Conservation (phyloP, 2,329 filamentous ascomycete genomes). For the Fusarium phyllophilum region DNA sequence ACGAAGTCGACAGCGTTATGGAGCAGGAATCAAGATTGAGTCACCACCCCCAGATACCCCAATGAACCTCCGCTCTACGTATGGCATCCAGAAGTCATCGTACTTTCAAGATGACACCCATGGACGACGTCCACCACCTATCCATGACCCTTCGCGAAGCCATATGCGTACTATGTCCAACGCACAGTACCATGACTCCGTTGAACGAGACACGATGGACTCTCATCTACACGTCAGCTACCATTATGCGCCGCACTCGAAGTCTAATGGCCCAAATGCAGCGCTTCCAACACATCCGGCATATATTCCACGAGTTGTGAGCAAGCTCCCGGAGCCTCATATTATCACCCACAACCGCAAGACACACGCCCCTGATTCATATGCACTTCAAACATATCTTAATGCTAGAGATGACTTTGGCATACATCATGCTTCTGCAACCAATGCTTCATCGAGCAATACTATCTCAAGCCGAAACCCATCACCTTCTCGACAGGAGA, state of each 20-base stretch:
- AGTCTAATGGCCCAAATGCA: not conserved
- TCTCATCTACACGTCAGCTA: not conserved
- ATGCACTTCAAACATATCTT: slow-evolving; percentile 50
- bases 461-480: slow-evolving; percentile 6
- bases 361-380: slow-evolving; percentile 46
- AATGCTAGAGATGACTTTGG: slow-evolving; percentile 31
- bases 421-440: not conserved
- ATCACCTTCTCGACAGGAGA: slow-evolving; percentile 7
- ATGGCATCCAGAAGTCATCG: slow-evolving; percentile 24
- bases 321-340: not conserved
- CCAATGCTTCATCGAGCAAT: slow-evolving; percentile 23
- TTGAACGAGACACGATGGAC: not conserved
- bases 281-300: slow-evolving; percentile 26
- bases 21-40: slow-evolving; percentile 22
- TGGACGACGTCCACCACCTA: not conserved
- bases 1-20: slow-evolving; percentile 22
- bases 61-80: slow-evolving; percentile 7
- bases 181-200: slow-evolving; percentile 10
- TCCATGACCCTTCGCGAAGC: not conserved
- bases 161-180: slow-evolving; percentile 10
- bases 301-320: slow-evolving; percentile 25
- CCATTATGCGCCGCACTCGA: slow-evolving; percentile 23
- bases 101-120: not conserved
- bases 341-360: not conserved
- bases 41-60: slow-evolving; percentile 14